Percentiles rank a stretch among this genome's conserved stretches.
phyloP scores from a whole-genome alignment of 352 stramenopile species.

The Phytophthora pistaciae region DNA sequence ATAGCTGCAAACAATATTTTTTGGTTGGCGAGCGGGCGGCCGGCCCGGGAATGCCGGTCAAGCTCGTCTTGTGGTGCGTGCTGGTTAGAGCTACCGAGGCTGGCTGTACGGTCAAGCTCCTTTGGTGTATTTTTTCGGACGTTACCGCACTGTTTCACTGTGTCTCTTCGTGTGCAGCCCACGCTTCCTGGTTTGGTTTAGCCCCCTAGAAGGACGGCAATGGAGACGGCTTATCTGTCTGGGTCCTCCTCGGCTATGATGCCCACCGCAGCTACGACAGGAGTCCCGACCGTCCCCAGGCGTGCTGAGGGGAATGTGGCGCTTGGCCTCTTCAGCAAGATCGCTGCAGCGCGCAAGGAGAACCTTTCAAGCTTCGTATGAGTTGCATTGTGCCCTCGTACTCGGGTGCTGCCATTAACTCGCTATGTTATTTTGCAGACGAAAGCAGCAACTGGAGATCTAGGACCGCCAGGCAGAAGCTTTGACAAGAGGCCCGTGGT shows the following conservation, averaged over 20 bases:
- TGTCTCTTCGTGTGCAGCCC: slow-evolving; percentile 23
- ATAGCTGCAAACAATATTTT: too few relatives aligned
- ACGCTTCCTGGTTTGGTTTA: neutral
- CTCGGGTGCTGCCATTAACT: neutral
- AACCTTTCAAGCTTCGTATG: slow-evolving; percentile 64
- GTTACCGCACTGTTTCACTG: slow-evolving; percentile 34
- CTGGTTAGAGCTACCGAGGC: neutral
- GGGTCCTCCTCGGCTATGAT: slow-evolving; percentile 23
- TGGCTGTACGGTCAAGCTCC: neutral
- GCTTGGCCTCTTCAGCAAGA: slow-evolving; percentile 80
- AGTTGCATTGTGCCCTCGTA: neutral
- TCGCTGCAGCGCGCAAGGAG: slow-evolving; percentile 74
- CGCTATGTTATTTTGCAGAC: slow-evolving; percentile 12
- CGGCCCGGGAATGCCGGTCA: too few relatives aligned
- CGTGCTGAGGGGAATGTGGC: slow-evolving; percentile 54
- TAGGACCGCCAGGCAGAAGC: slow-evolving; percentile 15
- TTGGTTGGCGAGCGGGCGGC: too few relatives aligned
- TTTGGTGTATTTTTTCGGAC: slow-evolving; percentile 6
- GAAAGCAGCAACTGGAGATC: slow-evolving; percentile 18
- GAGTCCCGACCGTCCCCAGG: slow-evolving; percentile 12
- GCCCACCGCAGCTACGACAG: slow-evolving; percentile 7
- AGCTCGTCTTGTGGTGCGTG: slow-evolving; percentile 10
- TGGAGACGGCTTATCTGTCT: slow-evolving; percentile 31
- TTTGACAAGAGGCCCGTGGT: slow-evolving; percentile 31
- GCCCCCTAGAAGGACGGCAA: slow-evolving; percentile 5